These are phyloP conservation scores for Cymbomonas tetramitiformis DNA, from an alignment of 139 green algal species.

Conservation along the genomic window DNA sequence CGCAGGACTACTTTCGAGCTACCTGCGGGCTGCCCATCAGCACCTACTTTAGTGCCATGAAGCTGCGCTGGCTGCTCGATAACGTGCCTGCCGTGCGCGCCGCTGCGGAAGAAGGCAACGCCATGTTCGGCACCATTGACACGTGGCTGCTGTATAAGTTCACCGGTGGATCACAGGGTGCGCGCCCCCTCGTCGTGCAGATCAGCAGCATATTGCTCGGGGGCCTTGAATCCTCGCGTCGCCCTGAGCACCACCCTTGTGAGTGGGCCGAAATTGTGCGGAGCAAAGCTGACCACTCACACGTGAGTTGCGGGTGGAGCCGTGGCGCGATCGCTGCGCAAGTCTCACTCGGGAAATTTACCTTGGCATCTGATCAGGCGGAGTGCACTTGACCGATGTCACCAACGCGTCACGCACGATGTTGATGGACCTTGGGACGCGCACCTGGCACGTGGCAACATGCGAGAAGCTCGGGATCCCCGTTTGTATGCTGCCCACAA, in stretches of 20 bases:
- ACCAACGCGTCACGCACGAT: constrained; percentile 79
- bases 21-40: constrained; percentile 77
- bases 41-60: constrained; percentile 90
- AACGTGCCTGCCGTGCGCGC: constrained; percentile 54
- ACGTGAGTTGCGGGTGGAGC: too few relatives aligned
- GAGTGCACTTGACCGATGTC: constrained; percentile 74
- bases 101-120: constrained; percentile 26
- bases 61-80: constrained; percentile 80
- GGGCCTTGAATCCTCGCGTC: too few relatives aligned
- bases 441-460: constrained; percentile 55
- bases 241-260: too few relatives aligned
- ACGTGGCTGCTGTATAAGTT: constrained; percentile 89
- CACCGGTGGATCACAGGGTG: constrained; percentile 67
- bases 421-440: constrained; percentile 71
- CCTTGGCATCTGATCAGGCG: too few relatives aligned
- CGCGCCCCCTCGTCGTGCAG: too few relatives aligned
- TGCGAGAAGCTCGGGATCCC: constrained; percentile 47
- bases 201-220: too few relatives aligned
- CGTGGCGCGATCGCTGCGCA: too few relatives aligned
- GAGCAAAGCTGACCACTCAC: too few relatives aligned
- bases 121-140: constrained; percentile 82
- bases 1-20: constrained; percentile 38
- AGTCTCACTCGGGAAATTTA: too few relatives aligned
- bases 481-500: constrained; percentile 47
- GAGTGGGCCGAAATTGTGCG: too few relatives aligned